phyloP scores from a whole-genome alignment of 2,329 filamentous ascomycete genomes.

The Lizonia empirigonia region DNA sequence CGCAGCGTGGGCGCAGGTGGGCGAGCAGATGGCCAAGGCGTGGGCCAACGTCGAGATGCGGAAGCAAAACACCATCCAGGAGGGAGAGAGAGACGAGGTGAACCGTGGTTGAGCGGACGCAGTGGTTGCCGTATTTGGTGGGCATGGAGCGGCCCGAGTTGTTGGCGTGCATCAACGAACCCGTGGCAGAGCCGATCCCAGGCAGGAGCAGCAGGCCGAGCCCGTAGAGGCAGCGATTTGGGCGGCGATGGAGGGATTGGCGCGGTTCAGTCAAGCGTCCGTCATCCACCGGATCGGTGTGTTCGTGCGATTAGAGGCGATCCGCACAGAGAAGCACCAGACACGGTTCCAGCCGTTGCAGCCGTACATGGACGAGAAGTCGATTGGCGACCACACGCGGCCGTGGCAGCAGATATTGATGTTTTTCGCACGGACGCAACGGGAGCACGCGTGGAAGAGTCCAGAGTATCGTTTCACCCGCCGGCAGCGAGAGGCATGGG shows the following conservation, averaged over 20 bases:
- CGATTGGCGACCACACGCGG: slow-evolving; percentile 8
- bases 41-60: neutral
- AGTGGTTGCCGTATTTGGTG: neutral
- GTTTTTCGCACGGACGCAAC: slow-evolving; percentile 20
- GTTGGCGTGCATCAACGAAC: slow-evolving; percentile 19
- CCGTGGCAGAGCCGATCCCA: neutral
- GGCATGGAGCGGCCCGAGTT: slow-evolving; percentile 6
- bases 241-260: slow-evolving; percentile 20
- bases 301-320: too few relatives aligned
- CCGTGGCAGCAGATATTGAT: slow-evolving; percentile 26
- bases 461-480: too few relatives aligned
- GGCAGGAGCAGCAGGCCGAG: slow-evolving; percentile 5
- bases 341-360: neutral
- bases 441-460: slow-evolving; percentile 15
- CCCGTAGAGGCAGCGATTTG: slow-evolving; percentile 19
- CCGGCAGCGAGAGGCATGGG: too few relatives aligned
- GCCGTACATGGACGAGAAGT: slow-evolving; percentile 16
- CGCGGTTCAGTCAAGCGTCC: neutral
- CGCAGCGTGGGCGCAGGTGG: too few relatives aligned
- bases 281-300: too few relatives aligned
- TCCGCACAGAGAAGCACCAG: neutral
- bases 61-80: neutral
- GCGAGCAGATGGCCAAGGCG: too few relatives aligned
- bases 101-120: slow-evolving; percentile 16
- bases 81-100: neutral